Conservation (phyloP, 1,284 basidiomycete genomes). For the Tausonia pullulans region DNA sequence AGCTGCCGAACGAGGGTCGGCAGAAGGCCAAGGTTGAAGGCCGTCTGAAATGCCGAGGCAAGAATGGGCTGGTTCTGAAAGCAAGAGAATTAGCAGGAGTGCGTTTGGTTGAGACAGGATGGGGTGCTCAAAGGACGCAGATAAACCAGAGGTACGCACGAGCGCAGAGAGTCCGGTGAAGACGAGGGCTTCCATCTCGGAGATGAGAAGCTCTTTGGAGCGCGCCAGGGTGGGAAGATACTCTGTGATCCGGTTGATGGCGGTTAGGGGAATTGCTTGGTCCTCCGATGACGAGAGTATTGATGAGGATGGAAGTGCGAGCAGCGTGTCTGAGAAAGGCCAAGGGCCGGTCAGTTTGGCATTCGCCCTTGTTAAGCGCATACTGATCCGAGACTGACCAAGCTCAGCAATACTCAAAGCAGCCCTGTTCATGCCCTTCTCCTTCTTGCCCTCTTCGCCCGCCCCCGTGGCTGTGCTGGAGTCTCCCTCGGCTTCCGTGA, state of each 20-base stretch:
- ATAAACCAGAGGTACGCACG: conserved; percentile 38
- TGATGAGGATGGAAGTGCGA: background rate
- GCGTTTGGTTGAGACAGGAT: background rate
- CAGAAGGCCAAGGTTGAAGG: conserved; percentile 77
- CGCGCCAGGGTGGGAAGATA: conserved; percentile 61
- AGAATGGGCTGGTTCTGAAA: conserved; percentile 73
- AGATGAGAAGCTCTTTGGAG: conserved; percentile 54
- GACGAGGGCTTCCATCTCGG: conserved; percentile 81
- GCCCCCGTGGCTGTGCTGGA: conserved; percentile 17
- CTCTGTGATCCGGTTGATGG: conserved; percentile 55
- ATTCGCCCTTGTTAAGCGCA: too few relatives aligned
- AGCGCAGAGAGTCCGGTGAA: conserved; percentile 59
- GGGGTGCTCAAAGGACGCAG: background rate
- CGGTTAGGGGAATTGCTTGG: conserved; percentile 46
- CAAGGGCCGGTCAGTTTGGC: background rate
- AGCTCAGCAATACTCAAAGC: conserved; percentile 82
- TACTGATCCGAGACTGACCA: conserved; percentile 40
- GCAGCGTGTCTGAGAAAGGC: background rate
- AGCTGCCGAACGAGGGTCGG: conserved; percentile 72
- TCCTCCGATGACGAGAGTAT: background rate
- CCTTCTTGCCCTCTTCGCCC: conserved; percentile 56
- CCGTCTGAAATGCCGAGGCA: conserved; percentile 84
- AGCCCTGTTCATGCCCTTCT: conserved; percentile 75
- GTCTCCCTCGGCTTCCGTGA: conserved; percentile 34
- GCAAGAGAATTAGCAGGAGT: conserved; percentile 1